Base-by-base conservation (phyloP, 2,329 filamentous ascomycete genomes). In the Mycogone perniciosa region DNA sequence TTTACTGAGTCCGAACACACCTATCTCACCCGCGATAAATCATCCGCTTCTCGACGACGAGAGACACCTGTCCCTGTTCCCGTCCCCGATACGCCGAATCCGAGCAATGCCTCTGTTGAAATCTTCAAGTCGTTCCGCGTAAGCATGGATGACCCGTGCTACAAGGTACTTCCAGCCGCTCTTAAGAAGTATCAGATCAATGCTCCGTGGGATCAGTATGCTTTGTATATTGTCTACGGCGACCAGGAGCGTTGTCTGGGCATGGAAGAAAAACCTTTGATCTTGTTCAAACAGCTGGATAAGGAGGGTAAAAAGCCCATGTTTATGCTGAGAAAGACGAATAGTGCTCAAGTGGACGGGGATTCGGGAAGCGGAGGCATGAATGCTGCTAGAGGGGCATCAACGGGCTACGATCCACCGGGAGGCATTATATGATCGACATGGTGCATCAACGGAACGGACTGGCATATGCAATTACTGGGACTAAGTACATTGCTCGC, bases 41-140 rank as follows among this genome's bases (percentile, higher is more conserved):
- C 49, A 20, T 48, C 35, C 1, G 40, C 37, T 20, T 29, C 53
- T 11, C 75, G 80, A 51, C 72, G 82, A 43, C 75, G 78, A 57
- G 80, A 82, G 63, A 84, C 81, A 1, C 81, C 81, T 1, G 81
- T 78, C 1, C 81, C 81, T 0, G 80, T 78, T 2, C 81, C 81
- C 0, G 80, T 78, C 2, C 79, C 80, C 20, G 81, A 85, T 56
- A 83, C 81, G 1, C 79, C 81, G 1, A 76, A 73, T 52, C 69
- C 73, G 29, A 75, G 73, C 61, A 78, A 77, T 53, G 73, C 77
- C 9, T 82, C 81, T 1, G 91, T 96, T 53, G 93, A 99, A 69
- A 96, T 99, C 53, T 97, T 97, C 82, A 99, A 99, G 68, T 95
- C 89, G 1, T 99, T 99, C 79, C 85, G 92, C 37, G 93, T 99